phyloP scores from a whole-genome alignment of 129 eudicot genomes.

The Tagetes patula region DNA sequence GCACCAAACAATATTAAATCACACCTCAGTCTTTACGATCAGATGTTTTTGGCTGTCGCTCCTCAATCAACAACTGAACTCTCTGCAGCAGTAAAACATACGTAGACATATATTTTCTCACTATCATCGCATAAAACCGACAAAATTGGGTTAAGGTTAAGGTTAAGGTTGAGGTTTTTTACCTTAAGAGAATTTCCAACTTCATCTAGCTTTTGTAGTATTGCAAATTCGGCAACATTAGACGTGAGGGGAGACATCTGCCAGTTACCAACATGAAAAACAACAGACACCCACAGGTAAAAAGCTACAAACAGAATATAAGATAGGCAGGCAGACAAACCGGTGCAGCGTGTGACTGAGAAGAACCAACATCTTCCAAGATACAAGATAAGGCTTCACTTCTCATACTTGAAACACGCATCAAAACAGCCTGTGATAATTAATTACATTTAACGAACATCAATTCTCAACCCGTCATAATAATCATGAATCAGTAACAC shows the following conservation, averaged over 20 bases:
- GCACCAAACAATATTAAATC: background rate
- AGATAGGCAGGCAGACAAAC: slow-evolving; percentile 32
- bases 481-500: background rate
- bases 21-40: slow-evolving; percentile 24
- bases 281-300: background rate
- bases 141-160: background rate
- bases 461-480: background rate
- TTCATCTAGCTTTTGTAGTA: slow-evolving; percentile 75
- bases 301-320: background rate
- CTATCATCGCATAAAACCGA: background rate
- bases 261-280: slow-evolving; percentile 8
- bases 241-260: slow-evolving; percentile 39
- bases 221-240: slow-evolving; percentile 41
- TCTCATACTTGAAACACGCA: slow-evolving; percentile 54
- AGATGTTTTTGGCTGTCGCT: slow-evolving; percentile 44
- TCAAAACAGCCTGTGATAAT: slow-evolving; percentile 54
- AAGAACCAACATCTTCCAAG: slow-evolving; percentile 42
- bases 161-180: background rate
- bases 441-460: background rate
- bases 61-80: slow-evolving; percentile 57
- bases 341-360: slow-evolving; percentile 28
- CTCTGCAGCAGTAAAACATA: slow-evolving; percentile 46
- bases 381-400: slow-evolving; percentile 42
- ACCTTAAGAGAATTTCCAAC: slow-evolving; percentile 78
- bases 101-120: background rate